phyloP scores from a whole-genome alignment of 192 early-diverging fungal species.

The Phycomyces blakesleeanus region DNA sequence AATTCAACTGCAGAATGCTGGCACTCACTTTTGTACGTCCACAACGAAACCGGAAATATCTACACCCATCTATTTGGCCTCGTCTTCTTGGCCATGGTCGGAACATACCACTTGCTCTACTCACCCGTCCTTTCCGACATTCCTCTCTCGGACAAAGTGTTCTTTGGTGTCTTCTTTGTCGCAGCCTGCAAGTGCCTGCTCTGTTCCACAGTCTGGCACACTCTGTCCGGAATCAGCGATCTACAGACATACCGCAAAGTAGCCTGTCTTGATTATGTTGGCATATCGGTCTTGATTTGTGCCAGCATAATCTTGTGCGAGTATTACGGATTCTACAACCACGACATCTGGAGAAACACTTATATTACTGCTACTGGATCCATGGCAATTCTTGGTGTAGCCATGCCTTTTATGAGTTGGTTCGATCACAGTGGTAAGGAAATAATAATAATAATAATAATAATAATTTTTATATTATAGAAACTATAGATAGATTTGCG shows the following conservation, averaged over 20 bases:
- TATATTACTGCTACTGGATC: constrained; percentile 47
- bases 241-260: constrained; percentile 43
- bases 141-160: constrained; percentile 37
- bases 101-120: constrained; percentile 45
- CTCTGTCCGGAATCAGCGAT: constrained; percentile 50
- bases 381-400: constrained; percentile 47
- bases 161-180: constrained; percentile 54
- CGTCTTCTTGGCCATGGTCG: constrained; percentile 51
- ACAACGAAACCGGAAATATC: constrained; percentile 69
- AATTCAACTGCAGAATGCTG: constrained; percentile 52
- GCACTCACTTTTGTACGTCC: constrained; percentile 58
- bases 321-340: constrained; percentile 63
- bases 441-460: neutral
- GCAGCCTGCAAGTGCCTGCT: constrained; percentile 58
- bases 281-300: constrained; percentile 58
- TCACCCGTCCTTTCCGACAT: constrained; percentile 10
- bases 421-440: constrained; percentile 43
- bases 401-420: constrained; percentile 48
- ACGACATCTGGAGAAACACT: constrained; percentile 35
- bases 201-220: constrained; percentile 58
- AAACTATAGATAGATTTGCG: too few species aligned
- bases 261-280: constrained; percentile 60
- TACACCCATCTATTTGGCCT: constrained; percentile 63
- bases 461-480: constrained; percentile 2
- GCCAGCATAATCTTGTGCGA: constrained; percentile 53